Conservation (phyloP, 2,329 filamentous ascomycete genomes). For the Boeremia exigua region DNA sequence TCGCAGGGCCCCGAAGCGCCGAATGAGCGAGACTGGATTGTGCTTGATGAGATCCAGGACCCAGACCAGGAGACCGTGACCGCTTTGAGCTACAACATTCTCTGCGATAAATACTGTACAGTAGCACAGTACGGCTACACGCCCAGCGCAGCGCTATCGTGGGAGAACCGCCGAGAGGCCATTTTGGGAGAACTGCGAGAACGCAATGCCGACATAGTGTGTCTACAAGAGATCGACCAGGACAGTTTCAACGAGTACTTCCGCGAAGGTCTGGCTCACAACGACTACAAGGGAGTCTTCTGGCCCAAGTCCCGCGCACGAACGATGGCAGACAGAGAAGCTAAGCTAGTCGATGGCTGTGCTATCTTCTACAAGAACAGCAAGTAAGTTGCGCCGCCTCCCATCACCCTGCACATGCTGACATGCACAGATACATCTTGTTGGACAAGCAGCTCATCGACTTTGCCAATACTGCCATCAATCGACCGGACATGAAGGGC, state of each 20-base stretch:
- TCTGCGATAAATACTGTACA: slow-evolving; percentile 93
- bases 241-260: slow-evolving; percentile 93
- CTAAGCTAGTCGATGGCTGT: slow-evolving; percentile 90
- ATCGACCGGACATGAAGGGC: slow-evolving; percentile 94
- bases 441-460: slow-evolving; percentile 95
- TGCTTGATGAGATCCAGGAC: slow-evolving; percentile 67
- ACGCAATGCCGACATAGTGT: slow-evolving; percentile 86
- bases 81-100: slow-evolving; percentile 91
- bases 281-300: slow-evolving; percentile 92
- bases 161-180: slow-evolving; percentile 83
- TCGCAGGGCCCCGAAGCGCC: slow-evolving; percentile 82
- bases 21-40: slow-evolving; percentile 75
- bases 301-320: slow-evolving; percentile 89
- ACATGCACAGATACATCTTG: slow-evolving; percentile 68
- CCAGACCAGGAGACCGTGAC: slow-evolving; percentile 70
- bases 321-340: slow-evolving; percentile 90
- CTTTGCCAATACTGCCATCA: slow-evolving; percentile 90
- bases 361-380: slow-evolving; percentile 95
- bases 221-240: slow-evolving; percentile 90
- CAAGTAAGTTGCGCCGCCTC: slow-evolving; percentile 62
- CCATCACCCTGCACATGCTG: slow-evolving; percentile 5
- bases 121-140: slow-evolving; percentile 87
- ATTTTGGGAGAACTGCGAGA: slow-evolving; percentile 83
- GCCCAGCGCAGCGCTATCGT: slow-evolving; percentile 78
- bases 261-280: slow-evolving; percentile 80